Percentiles rank a stretch among this genome's conserved stretches.
Evolutionary conservation across 2,329 filamentous ascomycete species (phyloP).

Genomic region (Dothideomycetes sp.): DNA sequence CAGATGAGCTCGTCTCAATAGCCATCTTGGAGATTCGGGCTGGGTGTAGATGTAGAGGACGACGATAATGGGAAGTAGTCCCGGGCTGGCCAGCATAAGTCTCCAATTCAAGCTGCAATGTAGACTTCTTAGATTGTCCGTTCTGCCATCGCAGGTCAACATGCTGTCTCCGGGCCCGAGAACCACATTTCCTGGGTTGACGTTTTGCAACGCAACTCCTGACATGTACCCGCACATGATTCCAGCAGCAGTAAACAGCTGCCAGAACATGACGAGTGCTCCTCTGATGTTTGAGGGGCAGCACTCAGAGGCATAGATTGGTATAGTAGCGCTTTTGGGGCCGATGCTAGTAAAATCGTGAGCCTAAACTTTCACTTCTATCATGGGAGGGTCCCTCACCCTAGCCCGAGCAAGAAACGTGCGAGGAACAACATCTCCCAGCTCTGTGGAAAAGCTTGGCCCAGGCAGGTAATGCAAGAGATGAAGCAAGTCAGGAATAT

Average conservation of each 20-base stretch:
- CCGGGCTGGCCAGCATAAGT: slow-evolving; percentile 32
- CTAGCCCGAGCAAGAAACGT: slow-evolving; percentile 64
- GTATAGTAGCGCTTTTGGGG: slow-evolving; percentile 37
- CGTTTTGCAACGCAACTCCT: slow-evolving; percentile 53
- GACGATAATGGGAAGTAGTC: slow-evolving; percentile 20
- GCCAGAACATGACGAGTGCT: slow-evolving; percentile 72
- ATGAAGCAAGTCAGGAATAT: slow-evolving; percentile 39
- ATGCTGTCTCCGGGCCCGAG: background rate
- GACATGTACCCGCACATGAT: slow-evolving; percentile 57
- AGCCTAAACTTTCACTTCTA: no score
- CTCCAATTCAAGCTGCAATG: slow-evolving; percentile 26
- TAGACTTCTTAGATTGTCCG: slow-evolving; percentile 11
- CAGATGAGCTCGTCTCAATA: slow-evolving; percentile 31
- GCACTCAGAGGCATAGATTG: slow-evolving; percentile 30
- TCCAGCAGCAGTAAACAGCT: slow-evolving; percentile 44
- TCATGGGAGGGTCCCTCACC: no score
- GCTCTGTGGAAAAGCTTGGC: slow-evolving; percentile 49
- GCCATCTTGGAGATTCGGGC: slow-evolving; percentile 32
- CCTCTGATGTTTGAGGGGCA: slow-evolving; percentile 44
- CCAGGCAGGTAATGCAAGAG: slow-evolving; percentile 54
- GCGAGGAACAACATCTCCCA: slow-evolving; percentile 51
- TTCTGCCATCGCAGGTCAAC: background rate
- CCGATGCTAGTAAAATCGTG: no score
- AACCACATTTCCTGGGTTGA: slow-evolving; percentile 24
- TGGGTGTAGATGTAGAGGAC: slow-evolving; percentile 25